Percentiles rank a stretch among this genome's conserved stretches.
phyloP scores from a whole-genome alignment of 306 rosid species.

The Citrullus amarus region DNA sequence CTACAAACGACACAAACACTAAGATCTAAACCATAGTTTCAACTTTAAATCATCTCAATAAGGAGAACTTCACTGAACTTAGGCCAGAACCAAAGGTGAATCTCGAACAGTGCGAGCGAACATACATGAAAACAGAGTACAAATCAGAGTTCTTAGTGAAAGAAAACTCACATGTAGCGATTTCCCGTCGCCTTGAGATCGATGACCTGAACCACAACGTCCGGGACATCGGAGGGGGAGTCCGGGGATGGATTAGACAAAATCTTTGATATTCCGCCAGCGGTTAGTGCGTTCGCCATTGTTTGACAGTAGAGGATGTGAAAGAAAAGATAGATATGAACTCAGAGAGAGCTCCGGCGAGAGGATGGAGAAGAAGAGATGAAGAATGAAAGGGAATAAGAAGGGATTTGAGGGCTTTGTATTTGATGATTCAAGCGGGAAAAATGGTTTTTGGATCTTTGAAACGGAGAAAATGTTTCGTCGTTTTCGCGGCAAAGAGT shows the following conservation, averaged over 20 bases:
- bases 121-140: not conserved
- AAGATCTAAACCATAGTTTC: not conserved
- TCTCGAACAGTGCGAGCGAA: not conserved
- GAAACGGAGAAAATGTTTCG: not conserved
- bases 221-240: slow-evolving; percentile 39
- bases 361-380: not conserved
- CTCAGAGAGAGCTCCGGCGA: not conserved
- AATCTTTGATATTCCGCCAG: slow-evolving; percentile 42
- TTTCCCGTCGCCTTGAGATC: slow-evolving; percentile 59
- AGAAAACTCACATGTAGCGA: slow-evolving; percentile 42
- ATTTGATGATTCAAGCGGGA: slow-evolving; percentile 3
- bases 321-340: not conserved
- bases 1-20: not conserved
- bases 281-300: slow-evolving; percentile 41
- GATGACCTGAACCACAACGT: slow-evolving; percentile 55
- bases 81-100: not conserved
- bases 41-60: not conserved
- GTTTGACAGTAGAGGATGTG: not conserved
- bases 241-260: slow-evolving; percentile 56
- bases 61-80: not conserved
- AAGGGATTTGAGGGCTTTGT: not conserved
- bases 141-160: not conserved
- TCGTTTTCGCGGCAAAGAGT: not conserved
- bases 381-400: not conserved
- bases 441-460: not conserved